Evolutionary conservation across 129 eudicot species (phyloP), one percentile per base, ranked within the genome.

Genomic region (Artemisia argyi): DNA sequence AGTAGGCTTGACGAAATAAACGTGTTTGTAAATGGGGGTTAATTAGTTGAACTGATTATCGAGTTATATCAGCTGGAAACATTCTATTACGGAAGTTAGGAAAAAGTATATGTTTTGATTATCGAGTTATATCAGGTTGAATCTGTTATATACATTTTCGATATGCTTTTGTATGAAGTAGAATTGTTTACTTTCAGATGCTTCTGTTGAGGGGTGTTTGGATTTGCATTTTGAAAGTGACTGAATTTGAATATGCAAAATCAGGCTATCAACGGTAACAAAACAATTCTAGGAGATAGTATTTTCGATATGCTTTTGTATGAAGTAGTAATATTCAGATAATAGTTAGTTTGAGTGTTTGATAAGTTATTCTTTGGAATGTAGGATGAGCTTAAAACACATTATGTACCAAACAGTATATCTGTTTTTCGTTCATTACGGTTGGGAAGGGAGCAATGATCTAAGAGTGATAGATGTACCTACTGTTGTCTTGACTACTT

Each of bases 401-500:
- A 61, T 32, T 30, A 10, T 61, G 49, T 18, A 61, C 19, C 48
- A 3, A 30, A 14, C 22, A 61, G 19, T 32, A 28, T 32, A 61
- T 61, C 66, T 5, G 20, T 30, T 30, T 61, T 13, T 26, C 24
- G 66, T 61, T 62, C 68, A 32, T 60, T 91, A 88, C 60, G 97
- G 92, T 10, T 89, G 88, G 16, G 90, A 76, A 20, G 82, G 96
- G 68, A 80, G 88, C 65, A 80, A 72, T 59, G 80, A 88, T 63
- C 87, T 96, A 1, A 76, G 48, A 75, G 88, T 84, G 82, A 85
- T 91, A 49, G 96, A 92, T 11, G 86, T 82, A 42, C 89, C 81
- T 66, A 92, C 86, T 68, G 90, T 88, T 20, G 90, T 88, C 77
- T 85, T 91, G 80, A 88, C 96, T 53, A 91, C 97, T 22, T 91